Evolutionary conservation across 2,329 filamentous ascomycete genomes (phyloP).

Genomic region (Blumeria graminis): DNA sequence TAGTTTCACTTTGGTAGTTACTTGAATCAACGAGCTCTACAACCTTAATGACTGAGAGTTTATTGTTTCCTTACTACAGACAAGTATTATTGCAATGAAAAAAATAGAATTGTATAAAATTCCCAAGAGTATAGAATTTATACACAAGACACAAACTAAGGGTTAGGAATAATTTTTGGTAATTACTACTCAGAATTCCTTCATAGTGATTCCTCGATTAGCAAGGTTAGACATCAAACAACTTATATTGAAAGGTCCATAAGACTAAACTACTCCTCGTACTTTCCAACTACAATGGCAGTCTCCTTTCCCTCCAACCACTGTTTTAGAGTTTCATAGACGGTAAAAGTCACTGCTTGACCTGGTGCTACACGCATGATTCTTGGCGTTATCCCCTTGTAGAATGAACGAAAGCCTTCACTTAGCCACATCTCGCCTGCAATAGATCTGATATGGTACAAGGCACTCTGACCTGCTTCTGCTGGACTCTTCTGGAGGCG

Average conservation of each 20-base stretch:
- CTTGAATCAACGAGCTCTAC: too few species aligned
- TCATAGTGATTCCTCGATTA: too few species aligned
- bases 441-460: slow-evolving; percentile 56
- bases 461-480: slow-evolving; percentile 54
- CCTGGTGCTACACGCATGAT: slow-evolving; percentile 95
- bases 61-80: not conserved
- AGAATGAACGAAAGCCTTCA: slow-evolving; percentile 81
- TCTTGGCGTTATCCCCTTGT: slow-evolving; percentile 94
- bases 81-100: too few species aligned
- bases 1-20: too few species aligned
- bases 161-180: too few species aligned
- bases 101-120: too few species aligned
- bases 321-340: slow-evolving; percentile 56
- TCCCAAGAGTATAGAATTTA: too few species aligned
- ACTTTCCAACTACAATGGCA: slow-evolving; percentile 34
- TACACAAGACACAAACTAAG: too few species aligned
- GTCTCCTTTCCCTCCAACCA: slow-evolving; percentile 40
- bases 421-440: slow-evolving; percentile 60
- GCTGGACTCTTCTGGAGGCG: slow-evolving; percentile 76
- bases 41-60: not conserved
- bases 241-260: too few species aligned
- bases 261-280: slow-evolving; percentile 31
- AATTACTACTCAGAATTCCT: too few species aligned
- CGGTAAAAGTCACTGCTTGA: slow-evolving; percentile 55
- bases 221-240: too few species aligned